Evolutionary conservation across 2,329 filamentous ascomycete species (phyloP).

Genomic region (Fusarium guadeloupense): DNA sequence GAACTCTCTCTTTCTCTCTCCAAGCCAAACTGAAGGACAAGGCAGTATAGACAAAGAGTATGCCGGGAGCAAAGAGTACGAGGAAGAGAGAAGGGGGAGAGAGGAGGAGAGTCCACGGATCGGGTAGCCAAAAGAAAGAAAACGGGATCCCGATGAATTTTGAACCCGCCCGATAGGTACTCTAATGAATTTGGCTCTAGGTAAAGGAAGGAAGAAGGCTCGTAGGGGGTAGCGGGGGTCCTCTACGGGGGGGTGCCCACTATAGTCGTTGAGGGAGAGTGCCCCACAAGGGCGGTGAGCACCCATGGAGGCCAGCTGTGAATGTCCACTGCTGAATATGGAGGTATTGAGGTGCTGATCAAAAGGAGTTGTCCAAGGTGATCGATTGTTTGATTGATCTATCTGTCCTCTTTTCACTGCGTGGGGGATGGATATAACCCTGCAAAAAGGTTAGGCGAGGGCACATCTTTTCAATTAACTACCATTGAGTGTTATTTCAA

Average conservation of each 20-base stretch:
- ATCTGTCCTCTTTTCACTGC: conserved; percentile 1
- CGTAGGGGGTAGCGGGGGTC: conserved; percentile 34
- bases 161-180: conserved; percentile 38
- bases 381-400: background rate
- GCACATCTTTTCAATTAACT: background rate
- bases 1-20: conserved; percentile 5
- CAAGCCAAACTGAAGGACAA: conserved; percentile 7
- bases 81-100: conserved; percentile 4
- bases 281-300: conserved; percentile 43
- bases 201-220: background rate
- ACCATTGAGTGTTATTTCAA: background rate
- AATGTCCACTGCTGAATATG: background rate
- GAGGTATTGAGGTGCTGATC: no score
- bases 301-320: conserved; percentile 3
- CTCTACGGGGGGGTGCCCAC: conserved; percentile 28
- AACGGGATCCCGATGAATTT: conserved; percentile 39
- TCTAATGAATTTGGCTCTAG: conserved; percentile 37
- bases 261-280: conserved; percentile 17
- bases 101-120: conserved; percentile 23
- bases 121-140: conserved; percentile 31
- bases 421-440: background rate
- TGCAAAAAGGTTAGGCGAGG: background rate
- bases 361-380: conserved; percentile 11
- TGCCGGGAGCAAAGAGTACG: background rate
- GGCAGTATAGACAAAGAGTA: background rate